A percentile compares a stretch with the other conserved stretches of the same genome.
Evolutionary conservation across 2,329 filamentous ascomycete genomes (phyloP).

Genomic region (Grosmannia huntii): DNA sequence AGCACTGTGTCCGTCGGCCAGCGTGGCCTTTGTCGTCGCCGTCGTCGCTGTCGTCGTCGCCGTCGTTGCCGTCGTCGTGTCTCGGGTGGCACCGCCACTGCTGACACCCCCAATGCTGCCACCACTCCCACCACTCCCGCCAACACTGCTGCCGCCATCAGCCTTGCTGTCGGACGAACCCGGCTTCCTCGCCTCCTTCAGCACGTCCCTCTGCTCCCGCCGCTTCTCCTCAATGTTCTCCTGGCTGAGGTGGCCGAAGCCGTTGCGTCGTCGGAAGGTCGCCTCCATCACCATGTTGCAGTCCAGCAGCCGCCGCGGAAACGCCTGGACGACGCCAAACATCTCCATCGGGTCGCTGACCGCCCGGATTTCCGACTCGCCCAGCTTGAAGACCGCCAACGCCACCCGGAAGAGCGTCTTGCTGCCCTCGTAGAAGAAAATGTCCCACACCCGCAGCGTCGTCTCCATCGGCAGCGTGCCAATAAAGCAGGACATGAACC

Average conservation of each 20-base stretch:
- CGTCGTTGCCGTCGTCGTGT: constrained; percentile 6
- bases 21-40: constrained; percentile 18
- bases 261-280: constrained; percentile 68
- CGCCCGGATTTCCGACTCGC: constrained; percentile 66
- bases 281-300: constrained; percentile 71
- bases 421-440: constrained; percentile 89
- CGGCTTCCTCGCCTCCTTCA: constrained; percentile 33
- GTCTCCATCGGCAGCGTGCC: constrained; percentile 86
- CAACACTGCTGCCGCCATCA: constrained; percentile 12
- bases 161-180: constrained; percentile 13
- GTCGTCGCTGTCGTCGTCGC: constrained; percentile 5
- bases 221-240: constrained; percentile 67
- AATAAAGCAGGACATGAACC: constrained; percentile 97
- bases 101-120: not conserved
- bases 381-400: constrained; percentile 79
- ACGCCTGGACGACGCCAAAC: constrained; percentile 82
- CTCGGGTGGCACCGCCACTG: not conserved
- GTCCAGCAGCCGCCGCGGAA: constrained; percentile 71
- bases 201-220: constrained; percentile 46
- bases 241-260: constrained; percentile 71
- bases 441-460: constrained; percentile 85
- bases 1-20: not conserved
- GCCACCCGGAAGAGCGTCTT: constrained; percentile 90
- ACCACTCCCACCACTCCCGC: not conserved
- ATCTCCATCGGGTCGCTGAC: constrained; percentile 87